phyloP scores from a whole-genome alignment of 2,329 filamentous ascomycete genomes.

The Chaetomiaceae sp. region DNA sequence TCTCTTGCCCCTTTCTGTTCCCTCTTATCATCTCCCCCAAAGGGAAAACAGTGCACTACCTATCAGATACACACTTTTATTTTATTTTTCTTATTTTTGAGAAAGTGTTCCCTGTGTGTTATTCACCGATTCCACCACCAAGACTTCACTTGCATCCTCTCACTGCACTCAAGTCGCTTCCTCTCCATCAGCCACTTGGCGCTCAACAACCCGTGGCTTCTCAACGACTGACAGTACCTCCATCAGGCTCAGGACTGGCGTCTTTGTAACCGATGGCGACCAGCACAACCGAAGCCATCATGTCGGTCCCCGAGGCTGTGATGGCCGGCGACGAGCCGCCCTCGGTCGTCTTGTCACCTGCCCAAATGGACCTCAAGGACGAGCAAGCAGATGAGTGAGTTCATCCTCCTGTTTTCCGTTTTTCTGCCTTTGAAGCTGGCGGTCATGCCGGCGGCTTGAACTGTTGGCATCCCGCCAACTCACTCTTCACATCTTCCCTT shows the following conservation, averaged over 20 bases:
- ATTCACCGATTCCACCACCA: too few relatives aligned
- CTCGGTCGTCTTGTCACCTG: neutral
- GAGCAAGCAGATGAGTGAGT: slow-evolving; percentile 16
- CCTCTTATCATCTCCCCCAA: neutral
- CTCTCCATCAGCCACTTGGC: too few relatives aligned
- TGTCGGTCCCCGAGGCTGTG: neutral
- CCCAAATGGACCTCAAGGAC: neutral
- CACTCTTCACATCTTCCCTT: neutral
- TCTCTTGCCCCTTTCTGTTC: neutral
- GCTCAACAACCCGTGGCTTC: neutral
- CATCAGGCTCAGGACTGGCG: neutral
- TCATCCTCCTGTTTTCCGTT: neutral
- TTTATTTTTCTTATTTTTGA: too few relatives aligned
- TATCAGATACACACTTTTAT: too few relatives aligned
- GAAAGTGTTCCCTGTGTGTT: too few relatives aligned
- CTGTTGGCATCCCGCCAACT: neutral
- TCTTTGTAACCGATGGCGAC: neutral
- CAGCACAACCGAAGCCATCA: neutral
- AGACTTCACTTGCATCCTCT: too few relatives aligned
- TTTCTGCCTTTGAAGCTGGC: neutral
- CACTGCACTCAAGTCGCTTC: too few relatives aligned
- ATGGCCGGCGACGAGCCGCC: neutral
- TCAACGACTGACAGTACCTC: neutral
- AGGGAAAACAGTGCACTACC: too few relatives aligned
- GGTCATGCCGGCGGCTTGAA: too few relatives aligned